Percentiles rank a stretch among this genome's conserved stretches.
phyloP scores from a whole-genome alignment of 345 rosid species.

The Rhodamnia argentea region DNA sequence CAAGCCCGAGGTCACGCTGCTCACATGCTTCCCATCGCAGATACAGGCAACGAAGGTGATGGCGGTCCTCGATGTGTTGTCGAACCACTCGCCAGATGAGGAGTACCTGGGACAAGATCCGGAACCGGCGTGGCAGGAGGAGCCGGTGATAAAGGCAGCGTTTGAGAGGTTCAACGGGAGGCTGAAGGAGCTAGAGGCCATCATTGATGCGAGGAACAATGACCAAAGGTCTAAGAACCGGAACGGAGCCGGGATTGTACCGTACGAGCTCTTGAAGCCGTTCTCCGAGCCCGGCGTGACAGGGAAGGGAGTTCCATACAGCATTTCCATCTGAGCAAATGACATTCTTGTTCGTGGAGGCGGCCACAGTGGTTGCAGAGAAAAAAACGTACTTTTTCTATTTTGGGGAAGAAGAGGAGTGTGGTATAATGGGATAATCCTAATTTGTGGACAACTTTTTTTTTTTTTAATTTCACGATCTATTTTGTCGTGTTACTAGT shows the following conservation, averaged over 20 bases:
- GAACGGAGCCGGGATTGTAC: slow-evolving; percentile 34
- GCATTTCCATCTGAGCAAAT: slow-evolving; percentile 24
- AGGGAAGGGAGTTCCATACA: slow-evolving; percentile 39
- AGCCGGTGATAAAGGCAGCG: slow-evolving; percentile 17
- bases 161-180: slow-evolving; percentile 24
- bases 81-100: slow-evolving; percentile 45
- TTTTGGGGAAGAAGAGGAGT: neutral
- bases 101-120: slow-evolving; percentile 33
- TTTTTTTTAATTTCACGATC: neutral
- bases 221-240: slow-evolving; percentile 17
- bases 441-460: neutral
- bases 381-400: neutral
- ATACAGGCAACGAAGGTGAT: slow-evolving; percentile 33
- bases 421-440: neutral
- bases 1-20: slow-evolving; percentile 21
- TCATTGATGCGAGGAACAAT: slow-evolving; percentile 22
- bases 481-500: neutral
- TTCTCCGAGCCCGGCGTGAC: slow-evolving; percentile 36
- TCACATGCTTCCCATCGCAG: slow-evolving; percentile 28
- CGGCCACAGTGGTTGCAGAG: neutral
- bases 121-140: slow-evolving; percentile 21
- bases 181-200: slow-evolving; percentile 26
- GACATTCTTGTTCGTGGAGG: neutral
- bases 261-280: slow-evolving; percentile 38
- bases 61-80: slow-evolving; percentile 32